A percentile compares a stretch with the other conserved stretches of the same genome.
These are phyloP conservation scores for Aspergillus carlsbadensis DNA, from an alignment of 495 filamentous ascomycete genomes.

Conservation along the genomic window DNA sequence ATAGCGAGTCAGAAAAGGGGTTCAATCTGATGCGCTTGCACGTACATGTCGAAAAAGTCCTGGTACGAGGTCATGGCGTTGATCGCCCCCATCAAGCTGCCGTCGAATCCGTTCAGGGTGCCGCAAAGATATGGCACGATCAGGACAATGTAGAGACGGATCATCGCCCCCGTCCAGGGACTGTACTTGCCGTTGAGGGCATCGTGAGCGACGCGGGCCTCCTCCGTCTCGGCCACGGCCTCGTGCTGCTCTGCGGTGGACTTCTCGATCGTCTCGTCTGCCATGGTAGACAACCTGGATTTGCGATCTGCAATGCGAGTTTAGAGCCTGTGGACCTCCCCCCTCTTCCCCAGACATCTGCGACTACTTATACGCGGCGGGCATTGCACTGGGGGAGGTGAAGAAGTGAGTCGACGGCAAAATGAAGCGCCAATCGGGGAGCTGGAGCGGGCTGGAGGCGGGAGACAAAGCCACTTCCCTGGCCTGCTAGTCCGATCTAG, in stretches of 20 bases:
- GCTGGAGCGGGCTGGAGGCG: background rate
- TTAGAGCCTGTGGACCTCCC: background rate
- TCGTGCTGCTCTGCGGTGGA: background rate
- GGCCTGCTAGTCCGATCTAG: no score
- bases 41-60: slow-evolving; percentile 36
- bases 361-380: slow-evolving; percentile 2
- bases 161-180: slow-evolving; percentile 21
- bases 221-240: background rate
- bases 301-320: background rate
- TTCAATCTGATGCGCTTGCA: background rate
- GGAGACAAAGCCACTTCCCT: background rate
- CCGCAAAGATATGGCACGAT: slow-evolving; percentile 23
- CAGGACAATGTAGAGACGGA: slow-evolving; percentile 22
- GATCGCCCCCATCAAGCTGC: slow-evolving; percentile 45
- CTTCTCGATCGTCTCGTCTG: background rate
- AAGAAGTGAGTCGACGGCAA: background rate
- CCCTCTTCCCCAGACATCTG: background rate
- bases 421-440: background rate
- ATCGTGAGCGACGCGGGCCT: slow-evolving; percentile 10
- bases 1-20: background rate
- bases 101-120: slow-evolving; percentile 49
- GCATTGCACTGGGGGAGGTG: background rate
- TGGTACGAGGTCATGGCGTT: slow-evolving; percentile 38
- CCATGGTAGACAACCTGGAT: background rate
- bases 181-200: slow-evolving; percentile 16